These are phyloP conservation scores for Gnomoniopsis smithogilvyi DNA, from an alignment of 2,329 filamentous ascomycete species.

Conservation along the genomic window DNA sequence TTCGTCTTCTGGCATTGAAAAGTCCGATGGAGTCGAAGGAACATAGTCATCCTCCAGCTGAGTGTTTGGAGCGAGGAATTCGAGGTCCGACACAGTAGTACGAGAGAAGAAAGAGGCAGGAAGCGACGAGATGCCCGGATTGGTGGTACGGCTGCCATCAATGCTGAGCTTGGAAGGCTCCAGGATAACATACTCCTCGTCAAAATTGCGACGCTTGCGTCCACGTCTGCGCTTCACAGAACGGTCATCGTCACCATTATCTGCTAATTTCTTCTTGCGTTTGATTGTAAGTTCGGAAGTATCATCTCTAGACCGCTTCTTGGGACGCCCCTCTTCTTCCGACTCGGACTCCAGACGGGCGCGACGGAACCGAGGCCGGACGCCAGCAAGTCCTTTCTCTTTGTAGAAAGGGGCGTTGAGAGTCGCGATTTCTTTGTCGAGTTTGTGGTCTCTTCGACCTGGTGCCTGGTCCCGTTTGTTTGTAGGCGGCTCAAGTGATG, in stretches of 20 bases:
- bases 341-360: slow-evolving; percentile 10
- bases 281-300: neutral
- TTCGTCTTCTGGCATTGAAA: neutral
- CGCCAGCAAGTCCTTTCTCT: slow-evolving; percentile 21
- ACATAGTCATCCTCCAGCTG: slow-evolving; percentile 30
- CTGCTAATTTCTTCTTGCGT: neutral
- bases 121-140: slow-evolving; percentile 22
- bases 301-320: neutral
- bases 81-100: slow-evolving; percentile 21
- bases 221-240: slow-evolving; percentile 2
- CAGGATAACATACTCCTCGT: slow-evolving; percentile 4
- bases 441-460: slow-evolving; percentile 31
- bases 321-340: slow-evolving; percentile 7
- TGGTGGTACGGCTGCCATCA: slow-evolving; percentile 1
- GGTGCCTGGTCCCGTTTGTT: slow-evolving; percentile 20
- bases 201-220: slow-evolving; percentile 1
- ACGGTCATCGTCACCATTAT: neutral
- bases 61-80: slow-evolving; percentile 42
- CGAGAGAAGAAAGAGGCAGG: slow-evolving; percentile 24
- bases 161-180: slow-evolving; percentile 12
- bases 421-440: slow-evolving; percentile 43
- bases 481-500: slow-evolving; percentile 22
- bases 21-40: slow-evolving; percentile 6
- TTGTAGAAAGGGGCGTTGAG: slow-evolving; percentile 49
- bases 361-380: slow-evolving; percentile 12